These are phyloP conservation scores for Voacanga thouarsii DNA, from an alignment of 257 asterid species.

Conservation along the genomic window DNA sequence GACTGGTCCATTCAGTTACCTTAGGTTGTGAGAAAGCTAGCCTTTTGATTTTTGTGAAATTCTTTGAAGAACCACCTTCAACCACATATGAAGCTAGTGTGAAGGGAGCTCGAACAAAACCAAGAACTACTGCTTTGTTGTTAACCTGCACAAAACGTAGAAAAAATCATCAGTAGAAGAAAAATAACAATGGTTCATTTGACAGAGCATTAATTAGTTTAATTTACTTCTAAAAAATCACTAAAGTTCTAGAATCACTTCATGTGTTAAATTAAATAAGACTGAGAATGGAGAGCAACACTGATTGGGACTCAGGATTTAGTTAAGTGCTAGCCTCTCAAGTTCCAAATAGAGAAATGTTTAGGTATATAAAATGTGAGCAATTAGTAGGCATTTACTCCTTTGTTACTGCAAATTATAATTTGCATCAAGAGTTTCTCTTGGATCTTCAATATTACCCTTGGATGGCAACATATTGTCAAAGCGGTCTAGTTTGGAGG, in stretches of 20 bases:
- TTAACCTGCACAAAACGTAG: slow-evolving; percentile 51
- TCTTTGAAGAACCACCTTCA: slow-evolving; percentile 99
- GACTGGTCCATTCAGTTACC: slow-evolving; percentile 38
- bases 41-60: slow-evolving; percentile 84
- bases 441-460: slow-evolving; percentile 34
- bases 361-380: not conserved
- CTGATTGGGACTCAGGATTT: not conserved
- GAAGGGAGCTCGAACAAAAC: slow-evolving; percentile 98
- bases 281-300: not conserved
- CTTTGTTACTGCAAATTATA: not conserved
- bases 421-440: not conserved
- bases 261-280: not conserved
- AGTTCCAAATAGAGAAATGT: not conserved
- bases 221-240: not conserved
- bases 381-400: not conserved
- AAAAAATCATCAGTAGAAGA: slow-evolving; percentile 15
- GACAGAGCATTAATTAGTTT: not conserved
- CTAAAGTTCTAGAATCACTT: not conserved
- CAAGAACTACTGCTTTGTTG: slow-evolving; percentile 95
- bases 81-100: slow-evolving; percentile 91
- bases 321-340: not conserved
- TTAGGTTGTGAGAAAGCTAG: slow-evolving; percentile 91
- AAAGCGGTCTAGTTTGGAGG: slow-evolving; percentile 36
- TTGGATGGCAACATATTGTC: slow-evolving; percentile 71
- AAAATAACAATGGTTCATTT: not conserved